These are phyloP conservation scores for Herpomyces periplanetae DNA, from an alignment of 2,329 filamentous ascomycete genomes.

Conservation along the genomic window DNA sequence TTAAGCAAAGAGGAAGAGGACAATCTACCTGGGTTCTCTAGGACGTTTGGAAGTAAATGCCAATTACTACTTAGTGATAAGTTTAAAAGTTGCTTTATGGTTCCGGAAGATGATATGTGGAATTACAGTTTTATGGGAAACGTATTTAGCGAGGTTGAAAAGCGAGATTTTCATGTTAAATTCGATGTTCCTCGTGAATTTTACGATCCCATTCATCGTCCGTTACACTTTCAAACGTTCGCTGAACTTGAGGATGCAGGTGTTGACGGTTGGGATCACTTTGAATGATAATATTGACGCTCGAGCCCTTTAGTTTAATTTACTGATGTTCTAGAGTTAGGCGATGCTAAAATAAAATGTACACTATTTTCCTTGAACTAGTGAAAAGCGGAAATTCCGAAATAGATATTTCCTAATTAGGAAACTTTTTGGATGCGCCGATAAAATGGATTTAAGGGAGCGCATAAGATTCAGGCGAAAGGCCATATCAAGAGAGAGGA, in stretches of 20 bases:
- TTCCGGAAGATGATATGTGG: constrained; percentile 61
- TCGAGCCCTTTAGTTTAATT: too few relatives aligned
- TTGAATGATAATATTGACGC: too few relatives aligned
- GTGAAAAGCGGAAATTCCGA: too few relatives aligned
- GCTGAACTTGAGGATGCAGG: constrained; percentile 86
- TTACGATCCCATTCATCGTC: constrained; percentile 67
- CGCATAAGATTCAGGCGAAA: too few relatives aligned
- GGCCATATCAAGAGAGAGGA: too few relatives aligned
- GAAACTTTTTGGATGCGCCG: too few relatives aligned
- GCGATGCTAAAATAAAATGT: too few relatives aligned
- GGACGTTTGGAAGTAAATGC: constrained; percentile 60
- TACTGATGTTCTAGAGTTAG: too few relatives aligned
- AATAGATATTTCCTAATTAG: too few relatives aligned
- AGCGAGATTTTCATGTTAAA: constrained; percentile 62
- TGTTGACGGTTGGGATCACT: constrained; percentile 69
- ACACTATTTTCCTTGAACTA: too few relatives aligned
- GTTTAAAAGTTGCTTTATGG: constrained; percentile 79
- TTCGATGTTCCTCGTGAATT: constrained; percentile 59
- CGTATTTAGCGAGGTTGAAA: constrained; percentile 50
- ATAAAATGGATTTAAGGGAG: too few relatives aligned
- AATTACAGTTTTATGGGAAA: constrained; percentile 96
- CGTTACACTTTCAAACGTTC: constrained; percentile 86
- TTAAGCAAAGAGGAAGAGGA: too few relatives aligned
- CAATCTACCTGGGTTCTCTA: constrained; percentile 58
- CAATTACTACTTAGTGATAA: constrained; percentile 72